A percentile compares a stretch with the other conserved stretches of the same genome.
Conservation (phyloP, 108 stramenopile genomes). For the Skeletonema tropicum region DNA sequence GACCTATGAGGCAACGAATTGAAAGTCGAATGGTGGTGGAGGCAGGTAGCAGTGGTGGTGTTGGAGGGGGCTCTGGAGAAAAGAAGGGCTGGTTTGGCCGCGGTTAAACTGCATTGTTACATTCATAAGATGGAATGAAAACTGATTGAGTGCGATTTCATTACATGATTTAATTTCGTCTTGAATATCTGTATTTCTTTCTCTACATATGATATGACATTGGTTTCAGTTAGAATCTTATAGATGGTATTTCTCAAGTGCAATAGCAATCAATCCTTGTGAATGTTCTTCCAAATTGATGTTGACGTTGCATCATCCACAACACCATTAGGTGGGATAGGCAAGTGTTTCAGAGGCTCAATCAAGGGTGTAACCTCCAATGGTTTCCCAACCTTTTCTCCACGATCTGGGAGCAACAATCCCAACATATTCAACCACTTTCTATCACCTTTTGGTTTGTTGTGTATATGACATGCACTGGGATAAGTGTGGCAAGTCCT, state of each 20-base stretch:
- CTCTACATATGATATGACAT: no score
- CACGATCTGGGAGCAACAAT: slow-evolving; percentile 36
- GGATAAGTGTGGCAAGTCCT: slow-evolving; percentile 52
- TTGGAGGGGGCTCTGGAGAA: neutral
- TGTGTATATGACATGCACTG: slow-evolving; percentile 46
- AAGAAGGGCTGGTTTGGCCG: neutral
- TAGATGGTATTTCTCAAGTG: no score
- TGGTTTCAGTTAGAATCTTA: no score
- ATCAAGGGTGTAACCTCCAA: slow-evolving; percentile 22
- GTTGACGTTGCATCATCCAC: slow-evolving; percentile 36
- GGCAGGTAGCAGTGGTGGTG: neutral
- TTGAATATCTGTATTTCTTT: no score
- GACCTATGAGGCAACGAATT: slow-evolving; percentile 81
- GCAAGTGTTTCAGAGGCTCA: slow-evolving; percentile 29
- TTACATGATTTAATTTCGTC: no score
- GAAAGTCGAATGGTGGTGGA: slow-evolving; percentile 36
- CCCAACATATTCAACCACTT: slow-evolving; percentile 45
- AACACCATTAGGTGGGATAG: slow-evolving; percentile 41
- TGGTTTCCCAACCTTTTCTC: slow-evolving; percentile 36
- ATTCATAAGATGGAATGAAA: no score
- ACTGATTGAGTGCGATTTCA: neutral
- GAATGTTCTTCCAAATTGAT: slow-evolving; percentile 13
- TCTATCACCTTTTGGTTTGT: slow-evolving; percentile 14
- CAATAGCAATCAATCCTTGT: no score
- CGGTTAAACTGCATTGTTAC: neutral